Base-by-base conservation (phyloP, 345 rosid species). In the Acer negundo region DNA sequence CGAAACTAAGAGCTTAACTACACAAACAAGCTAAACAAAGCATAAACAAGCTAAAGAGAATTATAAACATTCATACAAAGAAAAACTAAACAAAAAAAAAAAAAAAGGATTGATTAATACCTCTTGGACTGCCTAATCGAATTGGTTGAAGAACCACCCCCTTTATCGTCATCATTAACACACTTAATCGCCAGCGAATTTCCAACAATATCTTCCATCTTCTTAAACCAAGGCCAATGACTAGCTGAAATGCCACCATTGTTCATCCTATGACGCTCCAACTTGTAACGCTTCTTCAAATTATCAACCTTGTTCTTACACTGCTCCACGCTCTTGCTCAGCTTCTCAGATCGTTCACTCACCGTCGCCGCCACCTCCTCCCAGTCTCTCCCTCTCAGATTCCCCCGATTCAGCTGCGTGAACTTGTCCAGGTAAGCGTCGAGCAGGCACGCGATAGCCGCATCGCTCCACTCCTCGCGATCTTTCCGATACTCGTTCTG, bases 241-340 rank as follows among this genome's bases (percentile, higher is more conserved):
- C 97, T 93, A 13, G 70, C 77, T 12, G 89, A 80, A 62, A 82
- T 55, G 23, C 90, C 89, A 12, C 93, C 94, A 17, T 78, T 88
- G 35, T 69, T 86, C 84, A 93, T 87, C 82, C 94, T 86, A 56
- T 93, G 94, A 78, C 87, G 78, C 89, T 95, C 98, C 77, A 93
- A 85, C 82, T 95, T 93, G 75, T 91, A 95, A 85, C 97, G 80
- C 79, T 95, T 95, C 88, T 95, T 95, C 76, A 95, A 80, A 80
- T 95, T 95, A 65, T 95, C 97, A 7, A 95, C 90, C 90, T 93
- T 93, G 84, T 95, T 95, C 83, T 95, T 95, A 75, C 97, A 95
- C 87, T 91, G 91, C 84, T 91, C 95, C 77, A 91, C 92, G 74
- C 91, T 91, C 86, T 85, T 84, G 19, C 79, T 85, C 80, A 88